A percentile compares a stretch with the other conserved stretches of the same genome.
Evolutionary conservation across 2,329 filamentous ascomycete species (phyloP).

Genomic region (Pseudogymnoascus sp.): DNA sequence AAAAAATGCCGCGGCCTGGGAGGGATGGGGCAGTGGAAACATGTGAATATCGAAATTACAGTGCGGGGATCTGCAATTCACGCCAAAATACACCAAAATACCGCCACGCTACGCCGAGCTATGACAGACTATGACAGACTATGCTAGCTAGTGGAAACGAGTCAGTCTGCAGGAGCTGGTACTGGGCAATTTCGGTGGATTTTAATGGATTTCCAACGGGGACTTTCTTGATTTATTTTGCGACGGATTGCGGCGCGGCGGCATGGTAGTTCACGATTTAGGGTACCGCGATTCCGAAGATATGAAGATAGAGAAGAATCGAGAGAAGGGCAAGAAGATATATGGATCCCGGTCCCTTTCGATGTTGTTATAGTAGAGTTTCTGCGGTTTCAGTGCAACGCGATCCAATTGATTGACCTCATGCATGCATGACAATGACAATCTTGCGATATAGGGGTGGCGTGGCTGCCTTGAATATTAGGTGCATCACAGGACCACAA

Average conservation of each 20-base stretch:
- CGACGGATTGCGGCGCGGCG: too few species aligned
- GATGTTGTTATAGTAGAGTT: background rate
- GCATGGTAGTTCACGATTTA: background rate
- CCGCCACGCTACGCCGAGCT: too few species aligned
- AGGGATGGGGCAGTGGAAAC: background rate
- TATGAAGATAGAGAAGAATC: background rate
- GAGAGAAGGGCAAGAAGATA: too few species aligned
- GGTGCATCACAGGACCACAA: background rate
- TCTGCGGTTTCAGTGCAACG: background rate
- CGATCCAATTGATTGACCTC: background rate
- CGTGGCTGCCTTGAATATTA: background rate
- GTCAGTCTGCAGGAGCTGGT: background rate
- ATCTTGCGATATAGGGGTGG: too few species aligned
- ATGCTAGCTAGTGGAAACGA: background rate
- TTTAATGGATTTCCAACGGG: background rate
- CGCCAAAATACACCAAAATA: too few species aligned
- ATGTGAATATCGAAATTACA: conserved; percentile 7
- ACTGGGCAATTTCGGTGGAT: conserved; percentile 1
- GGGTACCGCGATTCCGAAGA: background rate
- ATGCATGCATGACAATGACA: background rate
- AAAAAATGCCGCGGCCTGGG: conserved; percentile 1
- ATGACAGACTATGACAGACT: too few species aligned
- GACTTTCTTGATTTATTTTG: too few species aligned
- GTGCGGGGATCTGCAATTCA: background rate
- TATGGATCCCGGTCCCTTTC: background rate